Evolutionary conservation across 164 flowering plant genomes (phyloP).

Genomic region (Magnolia officinalis): DNA sequence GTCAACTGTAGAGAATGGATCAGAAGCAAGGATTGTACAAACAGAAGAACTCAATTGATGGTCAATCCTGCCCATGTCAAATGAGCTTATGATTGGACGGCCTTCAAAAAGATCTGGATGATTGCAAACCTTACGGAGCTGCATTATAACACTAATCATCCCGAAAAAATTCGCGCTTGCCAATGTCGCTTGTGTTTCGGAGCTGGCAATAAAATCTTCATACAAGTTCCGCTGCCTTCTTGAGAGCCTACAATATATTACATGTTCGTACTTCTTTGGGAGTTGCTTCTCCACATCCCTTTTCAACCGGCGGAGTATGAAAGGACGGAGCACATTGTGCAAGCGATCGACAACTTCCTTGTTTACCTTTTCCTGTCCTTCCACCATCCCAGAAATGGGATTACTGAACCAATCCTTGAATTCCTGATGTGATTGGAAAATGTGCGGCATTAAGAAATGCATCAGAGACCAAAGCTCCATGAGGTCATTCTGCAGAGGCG

Average conservation of each 20-base stretch:
- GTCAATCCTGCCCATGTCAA: constrained; percentile 80
- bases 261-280: constrained; percentile 90
- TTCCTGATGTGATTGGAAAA: constrained; percentile 98
- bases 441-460: constrained; percentile 99
- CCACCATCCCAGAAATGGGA: constrained; percentile 97
- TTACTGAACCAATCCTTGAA: constrained; percentile 99
- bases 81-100: constrained; percentile 94
- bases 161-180: constrained; percentile 89
- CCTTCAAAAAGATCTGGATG: constrained; percentile 99
- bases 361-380: constrained; percentile 92
- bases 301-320: constrained; percentile 84
- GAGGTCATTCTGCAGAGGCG: constrained; percentile 96
- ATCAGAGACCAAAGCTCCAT: constrained; percentile 99
- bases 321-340: constrained; percentile 97
- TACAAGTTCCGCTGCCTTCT: constrained; percentile 92
- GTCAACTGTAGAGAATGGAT: constrained; percentile 53
- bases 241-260: constrained; percentile 86
- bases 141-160: constrained; percentile 97
- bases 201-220: constrained; percentile 97
- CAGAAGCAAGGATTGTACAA: constrained; percentile 52
- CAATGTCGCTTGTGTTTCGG: constrained; percentile 95
- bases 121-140: constrained; percentile 97
- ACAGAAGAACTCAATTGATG: constrained; percentile 67
- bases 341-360: constrained; percentile 96
- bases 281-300: constrained; percentile 99